Evolutionary conservation across 1,284 basidiomycete genomes (phyloP), one percentile per base, ranked within the genome.

Genomic region (Fomitiporia mediterranea): DNA sequence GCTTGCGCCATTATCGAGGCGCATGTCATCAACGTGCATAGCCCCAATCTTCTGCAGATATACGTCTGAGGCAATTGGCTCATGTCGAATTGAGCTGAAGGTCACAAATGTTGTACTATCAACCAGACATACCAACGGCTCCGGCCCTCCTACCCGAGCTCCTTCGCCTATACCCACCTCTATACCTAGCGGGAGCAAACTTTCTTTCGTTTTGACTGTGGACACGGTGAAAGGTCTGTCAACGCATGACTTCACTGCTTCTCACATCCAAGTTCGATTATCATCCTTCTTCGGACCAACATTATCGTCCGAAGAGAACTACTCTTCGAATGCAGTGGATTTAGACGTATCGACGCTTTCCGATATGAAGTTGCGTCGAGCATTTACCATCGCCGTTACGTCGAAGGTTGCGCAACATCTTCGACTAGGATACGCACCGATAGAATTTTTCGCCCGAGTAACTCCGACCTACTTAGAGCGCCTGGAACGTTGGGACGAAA

Each of bases 11-110:
- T 78, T 99, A 30, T 84, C 83, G 11, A 83, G 90, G 38, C 80
- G 86, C 52, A 73, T 91, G n/a, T 86, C 91, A 0, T 89, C 88
- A 4, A 79, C 78, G 1, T 84, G 83, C 23, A 81, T 78, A 0
- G 82, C 91, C 11, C 91, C 93, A 2, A 94, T 98, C 66, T 91
- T 93, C 67, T 95, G 91, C 67, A 83, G 89, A 44, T 95, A 94
- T 67, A 96, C 94, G 1, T 81, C 91, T 52, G 94, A 96, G 68
- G 93, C 93, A 2, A 92, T 97, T 60, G 94, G 94, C 0, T 93
- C 91, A 34, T 96, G 93, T 72, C 82, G 90, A 17, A 78, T 94
- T 49, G 86, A 91, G 62, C 78, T 94, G 69, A 91, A 86, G 69
- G 79, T 91, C 50, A 79, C 86, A 57, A 89, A 83, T 61, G 79